Conservation (phyloP, 768 basidiomycete species). For the Suillus discolor region DNA sequence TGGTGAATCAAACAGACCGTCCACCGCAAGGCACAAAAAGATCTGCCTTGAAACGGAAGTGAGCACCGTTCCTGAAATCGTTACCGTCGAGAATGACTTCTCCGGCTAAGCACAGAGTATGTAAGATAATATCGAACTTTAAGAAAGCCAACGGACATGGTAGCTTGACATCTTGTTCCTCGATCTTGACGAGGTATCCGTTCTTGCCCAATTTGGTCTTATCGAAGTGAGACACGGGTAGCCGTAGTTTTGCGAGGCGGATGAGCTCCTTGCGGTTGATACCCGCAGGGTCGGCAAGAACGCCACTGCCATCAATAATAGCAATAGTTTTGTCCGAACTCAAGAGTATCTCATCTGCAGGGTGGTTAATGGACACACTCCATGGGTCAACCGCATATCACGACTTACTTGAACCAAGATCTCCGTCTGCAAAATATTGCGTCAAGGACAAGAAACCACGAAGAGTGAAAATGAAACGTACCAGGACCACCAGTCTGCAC, state of each 20-base stretch:
- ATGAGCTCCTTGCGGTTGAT: slow-evolving; percentile 86
- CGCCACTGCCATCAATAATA: slow-evolving; percentile 95
- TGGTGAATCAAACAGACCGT: slow-evolving; percentile 46
- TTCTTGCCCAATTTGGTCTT: slow-evolving; percentile 85
- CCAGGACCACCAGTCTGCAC: slow-evolving; percentile 96
- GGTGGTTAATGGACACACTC: slow-evolving; percentile 7
- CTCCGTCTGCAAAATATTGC: slow-evolving; percentile 65
- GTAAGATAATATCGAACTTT: neutral
- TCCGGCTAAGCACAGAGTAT: slow-evolving; percentile 58
- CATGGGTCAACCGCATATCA: neutral
- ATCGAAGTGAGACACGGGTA: slow-evolving; percentile 84
- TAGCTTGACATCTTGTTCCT: slow-evolving; percentile 89
- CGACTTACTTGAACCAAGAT: slow-evolving; percentile 89
- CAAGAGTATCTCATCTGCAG: slow-evolving; percentile 89
- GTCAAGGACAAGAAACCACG: slow-evolving; percentile 1
- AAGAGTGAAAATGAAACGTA: slow-evolving; percentile 33
- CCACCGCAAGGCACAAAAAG: slow-evolving; percentile 98
- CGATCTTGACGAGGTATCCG: slow-evolving; percentile 90
- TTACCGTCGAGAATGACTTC: slow-evolving; percentile 93
- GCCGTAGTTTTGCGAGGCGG: slow-evolving; percentile 84
- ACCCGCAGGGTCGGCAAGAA: slow-evolving; percentile 88
- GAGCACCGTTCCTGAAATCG: slow-evolving; percentile 94
- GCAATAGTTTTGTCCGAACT: slow-evolving; percentile 94
- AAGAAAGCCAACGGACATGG: slow-evolving; percentile 67
- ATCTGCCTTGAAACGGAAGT: slow-evolving; percentile 96